phyloP scores from a whole-genome alignment of 352 stramenopile species.

The Chrysophaeum taylorii region DNA sequence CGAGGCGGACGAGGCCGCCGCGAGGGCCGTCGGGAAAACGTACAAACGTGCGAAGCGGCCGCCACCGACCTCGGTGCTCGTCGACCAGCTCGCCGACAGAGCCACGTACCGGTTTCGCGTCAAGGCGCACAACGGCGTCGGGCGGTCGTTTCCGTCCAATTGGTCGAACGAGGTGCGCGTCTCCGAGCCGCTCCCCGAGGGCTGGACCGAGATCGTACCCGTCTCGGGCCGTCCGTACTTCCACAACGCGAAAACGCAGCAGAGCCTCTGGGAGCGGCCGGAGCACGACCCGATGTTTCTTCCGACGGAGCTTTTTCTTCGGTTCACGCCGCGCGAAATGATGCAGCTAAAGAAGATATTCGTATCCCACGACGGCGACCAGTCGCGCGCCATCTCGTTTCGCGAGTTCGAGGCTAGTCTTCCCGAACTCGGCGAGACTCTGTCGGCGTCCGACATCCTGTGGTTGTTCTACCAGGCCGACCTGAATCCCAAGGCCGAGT shows the following conservation, averaged over 20 bases:
- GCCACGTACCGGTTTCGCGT: slow-evolving; percentile 19
- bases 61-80: slow-evolving; percentile 10
- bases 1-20: neutral
- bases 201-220: slow-evolving; percentile 18
- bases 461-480: slow-evolving; percentile 14
- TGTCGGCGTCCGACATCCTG: neutral
- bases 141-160: neutral
- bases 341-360: neutral
- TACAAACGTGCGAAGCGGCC: neutral
- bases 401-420: slow-evolving; percentile 2
- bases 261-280: slow-evolving; percentile 18
- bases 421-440: neutral
- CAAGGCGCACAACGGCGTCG: slow-evolving; percentile 18
- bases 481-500: neutral
- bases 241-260: slow-evolving; percentile 21
- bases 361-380: neutral
- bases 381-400: neutral
- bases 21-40: neutral
- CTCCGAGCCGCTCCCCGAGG: slow-evolving; percentile 14
- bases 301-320: slow-evolving; percentile 15
- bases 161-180: slow-evolving; percentile 15
- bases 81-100: slow-evolving; percentile 14
- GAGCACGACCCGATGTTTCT: slow-evolving; percentile 12
- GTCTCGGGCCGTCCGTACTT: slow-evolving; percentile 12
- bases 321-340: neutral